Conservation (phyloP, 202 grass and related monocot genomes). For the Saccharum hybrid region DNA sequence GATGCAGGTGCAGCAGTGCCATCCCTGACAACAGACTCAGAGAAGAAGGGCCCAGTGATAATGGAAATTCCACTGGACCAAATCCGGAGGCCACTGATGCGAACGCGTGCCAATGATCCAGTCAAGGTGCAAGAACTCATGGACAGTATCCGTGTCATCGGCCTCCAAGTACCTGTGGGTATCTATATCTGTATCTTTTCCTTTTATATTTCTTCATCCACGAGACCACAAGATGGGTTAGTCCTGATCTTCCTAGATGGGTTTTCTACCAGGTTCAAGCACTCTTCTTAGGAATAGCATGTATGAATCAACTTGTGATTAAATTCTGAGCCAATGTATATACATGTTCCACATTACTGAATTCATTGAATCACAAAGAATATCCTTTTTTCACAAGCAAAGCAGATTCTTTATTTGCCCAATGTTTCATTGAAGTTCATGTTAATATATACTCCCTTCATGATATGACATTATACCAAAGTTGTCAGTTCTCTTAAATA, state of each 20-base stretch:
- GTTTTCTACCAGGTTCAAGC: not conserved
- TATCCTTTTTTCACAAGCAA: not conserved
- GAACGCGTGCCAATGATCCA: conserved; percentile 81
- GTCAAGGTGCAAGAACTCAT: conserved; percentile 87
- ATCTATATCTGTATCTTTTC: conserved; percentile 36
- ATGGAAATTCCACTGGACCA: conserved; percentile 78
- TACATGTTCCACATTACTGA: not conserved
- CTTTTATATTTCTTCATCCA: not conserved
- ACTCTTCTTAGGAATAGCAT: not conserved
- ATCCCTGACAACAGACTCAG: conserved; percentile 36
- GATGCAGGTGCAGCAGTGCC: conserved; percentile 42
- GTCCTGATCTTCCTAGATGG: conserved; percentile 8
- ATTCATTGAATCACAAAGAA: conserved; percentile 2
- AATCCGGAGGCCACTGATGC: conserved; percentile 88
- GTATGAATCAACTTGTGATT: not conserved
- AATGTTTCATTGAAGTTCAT: conserved; percentile 7
- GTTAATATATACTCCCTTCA: conserved; percentile 21
- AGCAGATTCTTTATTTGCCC: not conserved
- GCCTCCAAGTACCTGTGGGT: conserved; percentile 87
- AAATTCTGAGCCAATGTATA: not conserved
- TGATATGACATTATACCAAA: conserved; percentile 7
- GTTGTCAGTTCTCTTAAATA: not conserved
- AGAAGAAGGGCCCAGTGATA: conserved; percentile 71
- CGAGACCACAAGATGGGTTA: not conserved
- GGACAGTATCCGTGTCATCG: conserved; percentile 83